phyloP scores from a whole-genome alignment of 2,329 filamentous ascomycete genomes.

The Parastagonospora nodorum region DNA sequence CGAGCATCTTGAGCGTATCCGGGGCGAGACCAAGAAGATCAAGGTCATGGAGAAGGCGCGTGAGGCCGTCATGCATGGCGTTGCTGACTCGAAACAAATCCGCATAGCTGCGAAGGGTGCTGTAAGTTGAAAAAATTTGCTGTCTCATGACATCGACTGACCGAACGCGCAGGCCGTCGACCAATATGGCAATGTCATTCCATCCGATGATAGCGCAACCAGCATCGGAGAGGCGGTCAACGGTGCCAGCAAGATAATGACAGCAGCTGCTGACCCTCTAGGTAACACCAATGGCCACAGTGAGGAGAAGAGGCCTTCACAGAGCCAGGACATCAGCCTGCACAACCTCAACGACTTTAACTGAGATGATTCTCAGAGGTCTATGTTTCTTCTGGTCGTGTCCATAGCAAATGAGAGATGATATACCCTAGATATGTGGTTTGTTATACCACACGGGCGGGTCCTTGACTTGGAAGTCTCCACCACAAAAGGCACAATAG shows the following conservation, averaged over 20 bases:
- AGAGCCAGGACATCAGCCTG: conserved; percentile 63
- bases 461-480: too few species aligned
- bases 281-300: conserved; percentile 15
- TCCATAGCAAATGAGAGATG: too few species aligned
- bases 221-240: conserved; percentile 26
- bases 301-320: conserved; percentile 43
- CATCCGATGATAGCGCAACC: conserved; percentile 45
- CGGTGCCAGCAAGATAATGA: conserved; percentile 13
- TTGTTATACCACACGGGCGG: too few species aligned
- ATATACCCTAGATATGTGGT: too few species aligned
- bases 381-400: too few species aligned
- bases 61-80: conserved; percentile 67
- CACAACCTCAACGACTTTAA: conserved; percentile 58
- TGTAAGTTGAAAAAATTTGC: conserved; percentile 24
- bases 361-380: conserved; percentile 4
- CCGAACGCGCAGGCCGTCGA: conserved; percentile 52
- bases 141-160: conserved; percentile 7
- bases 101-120: conserved; percentile 67
- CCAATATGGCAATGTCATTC: conserved; percentile 61
- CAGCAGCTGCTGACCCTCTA: conserved; percentile 19
- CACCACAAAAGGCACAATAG: too few species aligned
- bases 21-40: conserved; percentile 71
- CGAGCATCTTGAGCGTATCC: conserved; percentile 72
- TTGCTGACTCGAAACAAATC: conserved; percentile 64
- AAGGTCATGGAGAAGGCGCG: conserved; percentile 69